Base-by-base conservation (phyloP, 306 rosid species). In the Pterocarpus santalinus region DNA sequence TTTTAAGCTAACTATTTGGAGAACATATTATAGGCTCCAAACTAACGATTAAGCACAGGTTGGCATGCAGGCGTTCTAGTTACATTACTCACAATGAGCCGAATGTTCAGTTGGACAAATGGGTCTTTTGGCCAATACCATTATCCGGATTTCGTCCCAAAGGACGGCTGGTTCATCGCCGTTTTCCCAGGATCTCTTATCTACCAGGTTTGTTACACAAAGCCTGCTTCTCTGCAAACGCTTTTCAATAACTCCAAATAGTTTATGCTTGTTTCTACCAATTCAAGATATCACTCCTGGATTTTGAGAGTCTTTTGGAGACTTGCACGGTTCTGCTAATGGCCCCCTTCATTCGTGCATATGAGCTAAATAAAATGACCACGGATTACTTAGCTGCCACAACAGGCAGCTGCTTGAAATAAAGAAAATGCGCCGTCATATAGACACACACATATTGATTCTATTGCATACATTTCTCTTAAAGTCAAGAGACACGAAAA, bases 301-400 rank as follows among this genome's bases (percentile, higher is more conserved):
- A 80, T 22, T 80, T 80, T 34, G 78, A 76, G 47, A 81, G 84
- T 62, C 82, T 88, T 7, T 33, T 49, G 67, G 76, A 76, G 55
- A 78, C 57, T 16, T 87, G 47, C 85, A 85, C 61, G 70, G 80
- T 82, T 71, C 85, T 22, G 28, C 28, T 22, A 22, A 22, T 22
- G n/a, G n/a, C n/a, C n/a, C n/a, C 12, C 85, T 81, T 39, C 86
- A 85, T 60, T 82, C 73, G 30, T 85, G 5, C 63, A 3, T 71
- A 33, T 9, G 43, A 57, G 9, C 67, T 73, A 7, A 56, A 16
- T 39, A 28, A 39, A 10, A 47, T 47, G 56, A 60, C 28, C 12
- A 33, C 41, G 1, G 15, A 55, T 72, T 71, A 33, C 51, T 4
- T 6, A 2, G 49, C 11, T 8, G 53, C 53, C 78, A 57, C 56